These are phyloP conservation scores for Trichosporon ovoides DNA, from an alignment of 1,284 basidiomycete genomes.

Conservation along the genomic window DNA sequence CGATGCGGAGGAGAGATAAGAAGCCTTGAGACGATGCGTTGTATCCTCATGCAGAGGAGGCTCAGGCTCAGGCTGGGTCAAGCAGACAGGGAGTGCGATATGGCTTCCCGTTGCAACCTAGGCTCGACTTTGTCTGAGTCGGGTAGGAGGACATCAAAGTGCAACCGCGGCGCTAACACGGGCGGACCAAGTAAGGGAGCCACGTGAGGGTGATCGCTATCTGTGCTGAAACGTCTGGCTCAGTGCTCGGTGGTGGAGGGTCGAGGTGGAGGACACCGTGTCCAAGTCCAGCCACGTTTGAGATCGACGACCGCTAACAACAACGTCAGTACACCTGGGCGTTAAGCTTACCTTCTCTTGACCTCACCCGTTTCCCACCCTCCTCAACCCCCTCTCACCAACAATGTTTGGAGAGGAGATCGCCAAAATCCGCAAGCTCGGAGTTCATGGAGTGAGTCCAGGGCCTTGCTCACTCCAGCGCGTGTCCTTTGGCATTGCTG, in stretches of 20 bases:
- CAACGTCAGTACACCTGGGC: neutral
- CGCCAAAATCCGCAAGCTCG: conserved; percentile 43
- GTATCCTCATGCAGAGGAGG: conserved; percentile 2
- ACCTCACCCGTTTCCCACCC: neutral
- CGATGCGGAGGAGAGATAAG: neutral
- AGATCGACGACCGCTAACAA: neutral
- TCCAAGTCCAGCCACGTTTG: neutral
- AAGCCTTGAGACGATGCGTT: neutral
- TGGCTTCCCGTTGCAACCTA: too few relatives aligned
- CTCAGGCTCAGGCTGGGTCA: neutral
- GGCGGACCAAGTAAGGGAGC: neutral
- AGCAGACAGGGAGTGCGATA: neutral
- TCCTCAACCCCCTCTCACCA: neutral
- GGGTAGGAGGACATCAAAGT: neutral
- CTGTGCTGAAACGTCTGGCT: neutral
- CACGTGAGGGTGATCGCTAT: conserved; percentile 1
- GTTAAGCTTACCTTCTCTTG: too few relatives aligned
- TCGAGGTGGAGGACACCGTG: neutral
- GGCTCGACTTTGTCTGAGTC: conserved; percentile 1
- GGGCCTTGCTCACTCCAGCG: too few relatives aligned
- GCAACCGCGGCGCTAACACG: neutral
- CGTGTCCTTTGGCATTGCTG: neutral
- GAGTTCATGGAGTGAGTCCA: conserved; percentile 45
- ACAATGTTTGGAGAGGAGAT: conserved; percentile 48
- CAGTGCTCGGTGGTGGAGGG: too few relatives aligned